phyloP scores from a whole-genome alignment of 495 filamentous ascomycete genomes.

The Penicillium desertorum region DNA sequence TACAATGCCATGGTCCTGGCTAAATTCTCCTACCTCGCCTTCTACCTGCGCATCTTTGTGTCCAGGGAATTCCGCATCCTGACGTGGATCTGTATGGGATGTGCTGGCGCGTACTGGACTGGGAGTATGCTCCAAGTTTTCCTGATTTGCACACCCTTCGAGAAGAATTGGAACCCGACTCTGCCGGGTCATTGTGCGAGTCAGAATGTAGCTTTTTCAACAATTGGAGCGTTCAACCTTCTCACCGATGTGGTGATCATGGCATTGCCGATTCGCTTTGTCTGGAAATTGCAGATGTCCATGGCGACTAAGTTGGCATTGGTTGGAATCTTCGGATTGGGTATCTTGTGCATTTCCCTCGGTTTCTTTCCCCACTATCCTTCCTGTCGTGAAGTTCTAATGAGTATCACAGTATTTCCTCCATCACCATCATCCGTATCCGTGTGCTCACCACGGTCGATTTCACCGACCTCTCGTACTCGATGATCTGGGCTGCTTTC shows the following conservation, averaged over 20 bases:
- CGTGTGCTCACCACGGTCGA: slow-evolving; percentile 23
- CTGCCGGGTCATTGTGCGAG: slow-evolving; percentile 22
- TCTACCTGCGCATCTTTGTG: slow-evolving; percentile 53
- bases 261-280: slow-evolving; percentile 40
- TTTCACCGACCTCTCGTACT: slow-evolving; percentile 23
- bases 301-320: slow-evolving; percentile 23
- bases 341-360: slow-evolving; percentile 17
- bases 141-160: slow-evolving; percentile 37
- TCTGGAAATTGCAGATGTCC: slow-evolving; percentile 38
- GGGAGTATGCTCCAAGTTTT: slow-evolving; percentile 28
- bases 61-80: slow-evolving; percentile 38
- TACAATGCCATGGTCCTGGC: slow-evolving; percentile 42
- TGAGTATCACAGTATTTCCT: slow-evolving; percentile 19
- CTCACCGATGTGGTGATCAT: slow-evolving; percentile 45
- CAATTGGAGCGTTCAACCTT: slow-evolving; percentile 36
- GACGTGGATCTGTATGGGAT: slow-evolving; percentile 35
- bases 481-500: slow-evolving; percentile 32
- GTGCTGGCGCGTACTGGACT: slow-evolving; percentile 26
- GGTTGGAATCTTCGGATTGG: slow-evolving; percentile 22
- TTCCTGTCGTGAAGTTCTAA: background rate
- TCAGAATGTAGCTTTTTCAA: slow-evolving; percentile 26
- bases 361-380: background rate
- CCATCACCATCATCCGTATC: slow-evolving; percentile 29
- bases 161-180: slow-evolving; percentile 21
- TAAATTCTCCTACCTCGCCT: slow-evolving; percentile 51